Conservation (phyloP, 345 rosid genomes). For the Mercurialis annua region DNA sequence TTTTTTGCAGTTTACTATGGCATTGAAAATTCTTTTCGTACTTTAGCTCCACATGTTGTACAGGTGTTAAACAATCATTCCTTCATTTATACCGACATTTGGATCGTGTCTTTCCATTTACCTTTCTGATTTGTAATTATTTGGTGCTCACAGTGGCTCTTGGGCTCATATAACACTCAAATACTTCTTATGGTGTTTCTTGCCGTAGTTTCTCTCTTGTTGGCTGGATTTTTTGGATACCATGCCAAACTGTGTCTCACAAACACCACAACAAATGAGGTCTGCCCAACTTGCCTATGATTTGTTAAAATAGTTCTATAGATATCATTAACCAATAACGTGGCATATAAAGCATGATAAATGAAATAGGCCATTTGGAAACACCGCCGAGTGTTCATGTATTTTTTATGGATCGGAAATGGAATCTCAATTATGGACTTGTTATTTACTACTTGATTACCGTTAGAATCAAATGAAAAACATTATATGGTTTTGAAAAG, state of each 20-base stretch:
- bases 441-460: too few relatives aligned
- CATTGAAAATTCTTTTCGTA: constrained; percentile 56
- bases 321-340: background rate
- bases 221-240: constrained; percentile 83
- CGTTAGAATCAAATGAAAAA: too few relatives aligned
- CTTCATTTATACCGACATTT: background rate
- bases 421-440: too few relatives aligned
- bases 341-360: background rate
- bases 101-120: background rate
- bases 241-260: constrained; percentile 71
- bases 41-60: constrained; percentile 66
- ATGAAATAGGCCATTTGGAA: background rate
- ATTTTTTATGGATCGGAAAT: too few relatives aligned
- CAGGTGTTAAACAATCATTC: constrained; percentile 47
- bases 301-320: background rate
- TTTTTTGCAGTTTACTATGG: constrained; percentile 72
- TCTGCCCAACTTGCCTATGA: constrained; percentile 8
- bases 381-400: background rate
- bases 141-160: constrained; percentile 66
- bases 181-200: constrained; percentile 86
- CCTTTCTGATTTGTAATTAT: constrained; percentile 10
- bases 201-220: constrained; percentile 65
- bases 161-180: constrained; percentile 78
- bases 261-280: constrained; percentile 96
- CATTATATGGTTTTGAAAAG: too few relatives aligned